phyloP scores from a whole-genome alignment of 148 eudicot genomes.

The Camellia granthamiana region DNA sequence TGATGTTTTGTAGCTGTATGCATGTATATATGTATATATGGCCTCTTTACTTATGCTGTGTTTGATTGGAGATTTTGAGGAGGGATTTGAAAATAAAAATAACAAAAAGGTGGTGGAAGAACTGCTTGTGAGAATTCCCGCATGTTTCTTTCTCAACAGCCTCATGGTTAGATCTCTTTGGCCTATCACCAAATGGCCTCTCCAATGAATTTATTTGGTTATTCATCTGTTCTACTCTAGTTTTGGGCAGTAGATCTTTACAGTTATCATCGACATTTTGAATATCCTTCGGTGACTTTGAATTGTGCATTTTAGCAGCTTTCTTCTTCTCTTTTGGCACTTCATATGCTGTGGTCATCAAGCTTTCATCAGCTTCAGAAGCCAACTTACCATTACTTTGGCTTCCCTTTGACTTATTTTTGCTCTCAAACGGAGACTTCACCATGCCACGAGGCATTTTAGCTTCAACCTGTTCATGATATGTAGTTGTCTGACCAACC shows the following conservation, averaged over 20 bases:
- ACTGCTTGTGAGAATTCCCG: no score
- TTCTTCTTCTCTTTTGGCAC: conserved; percentile 28
- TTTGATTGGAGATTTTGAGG: no score
- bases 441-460: conserved; percentile 9
- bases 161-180: conserved; percentile 21
- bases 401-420: conserved; percentile 34
- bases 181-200: conserved; percentile 23
- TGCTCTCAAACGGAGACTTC: conserved; percentile 22
- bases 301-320: conserved; percentile 17
- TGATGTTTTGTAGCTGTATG: neutral
- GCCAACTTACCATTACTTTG: conserved; percentile 21
- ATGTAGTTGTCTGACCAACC: conserved; percentile 17
- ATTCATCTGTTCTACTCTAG: conserved; percentile 11
- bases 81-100: no score
- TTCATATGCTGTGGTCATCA: conserved; percentile 18
- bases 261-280: conserved; percentile 12
- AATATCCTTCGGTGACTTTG: conserved; percentile 26
- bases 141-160: conserved; percentile 18
- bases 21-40: neutral
- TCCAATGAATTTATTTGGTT: conserved; percentile 14
- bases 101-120: no score
- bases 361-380: conserved; percentile 27
- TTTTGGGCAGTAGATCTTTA: conserved; percentile 21
- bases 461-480: conserved; percentile 11
- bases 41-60: neutral